Percentiles rank a stretch among this genome's conserved stretches.
Conservation (phyloP, 2,329 filamentous ascomycete species). For the Emergomyces pasteurianus region DNA sequence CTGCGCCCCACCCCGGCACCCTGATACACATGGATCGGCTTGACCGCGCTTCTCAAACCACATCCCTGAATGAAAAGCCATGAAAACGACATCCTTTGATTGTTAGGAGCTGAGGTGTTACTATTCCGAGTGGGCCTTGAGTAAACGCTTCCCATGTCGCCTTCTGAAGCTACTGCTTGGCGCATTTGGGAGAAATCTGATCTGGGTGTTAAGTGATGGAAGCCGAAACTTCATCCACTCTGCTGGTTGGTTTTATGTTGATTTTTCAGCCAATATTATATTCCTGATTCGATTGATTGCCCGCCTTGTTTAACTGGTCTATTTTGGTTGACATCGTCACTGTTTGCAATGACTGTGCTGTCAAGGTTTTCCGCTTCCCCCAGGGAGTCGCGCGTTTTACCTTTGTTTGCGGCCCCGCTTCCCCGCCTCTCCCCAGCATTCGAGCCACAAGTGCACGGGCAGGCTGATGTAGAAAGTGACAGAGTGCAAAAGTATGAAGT, state of each 20-base stretch:
- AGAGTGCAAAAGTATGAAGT: constrained; percentile 27
- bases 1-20: not conserved
- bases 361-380: constrained; percentile 5
- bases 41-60: not conserved
- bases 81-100: not conserved
- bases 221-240: not conserved
- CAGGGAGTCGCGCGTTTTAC: constrained; percentile 8
- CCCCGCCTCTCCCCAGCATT: constrained; percentile 22
- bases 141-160: not conserved
- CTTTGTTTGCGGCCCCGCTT: constrained; percentile 40
- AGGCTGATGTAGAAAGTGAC: not conserved
- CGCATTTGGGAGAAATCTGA: not conserved
- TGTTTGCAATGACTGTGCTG: constrained; percentile 5
- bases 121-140: not conserved
- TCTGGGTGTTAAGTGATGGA: not conserved
- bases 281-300: not conserved
- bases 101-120: not conserved
- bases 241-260: not conserved
- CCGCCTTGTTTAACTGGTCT: not conserved
- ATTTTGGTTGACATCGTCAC: not conserved
- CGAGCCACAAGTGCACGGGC: constrained; percentile 1
- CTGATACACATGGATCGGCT: not conserved
- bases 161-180: not conserved
- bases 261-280: not conserved
- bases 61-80: not conserved